Percentiles rank a stretch among this genome's conserved stretches.
phyloP scores from a whole-genome alignment of 208 protist genomes.

The Porcisia hertigi region DNA sequence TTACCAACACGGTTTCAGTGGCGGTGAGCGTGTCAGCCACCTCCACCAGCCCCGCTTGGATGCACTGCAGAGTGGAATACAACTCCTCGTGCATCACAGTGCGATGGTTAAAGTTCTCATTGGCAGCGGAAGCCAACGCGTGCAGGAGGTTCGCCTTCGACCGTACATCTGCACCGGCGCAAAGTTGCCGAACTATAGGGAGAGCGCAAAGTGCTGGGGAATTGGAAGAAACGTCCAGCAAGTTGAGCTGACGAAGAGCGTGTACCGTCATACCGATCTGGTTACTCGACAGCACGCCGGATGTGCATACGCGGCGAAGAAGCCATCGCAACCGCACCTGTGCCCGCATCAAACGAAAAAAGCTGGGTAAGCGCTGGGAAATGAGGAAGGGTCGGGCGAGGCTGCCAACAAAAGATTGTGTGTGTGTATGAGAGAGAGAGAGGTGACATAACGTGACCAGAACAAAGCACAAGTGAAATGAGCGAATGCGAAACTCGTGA shows the following conservation, averaged over 20 bases:
- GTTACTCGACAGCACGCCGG: conserved; percentile 39
- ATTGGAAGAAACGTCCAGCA: conserved; percentile 10
- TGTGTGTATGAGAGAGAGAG: too few relatives aligned
- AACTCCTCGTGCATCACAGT: conserved; percentile 27
- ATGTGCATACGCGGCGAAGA: conserved; percentile 31
- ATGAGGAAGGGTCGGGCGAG: too few relatives aligned
- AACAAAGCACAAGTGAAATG: too few relatives aligned
- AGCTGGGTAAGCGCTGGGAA: too few relatives aligned
- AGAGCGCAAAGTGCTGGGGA: conserved; percentile 12
- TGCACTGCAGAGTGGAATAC: conserved; percentile 19
- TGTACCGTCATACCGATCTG: conserved; percentile 50
- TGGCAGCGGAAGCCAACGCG: conserved; percentile 32
- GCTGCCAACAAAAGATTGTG: too few relatives aligned
- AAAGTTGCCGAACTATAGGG: conserved; percentile 20
- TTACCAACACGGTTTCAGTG: conserved; percentile 49
- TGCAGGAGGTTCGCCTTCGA: conserved; percentile 60
- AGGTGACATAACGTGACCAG: too few relatives aligned
- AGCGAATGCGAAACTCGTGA: too few relatives aligned
- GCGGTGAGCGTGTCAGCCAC: conserved; percentile 40
- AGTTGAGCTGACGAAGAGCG: conserved; percentile 42
- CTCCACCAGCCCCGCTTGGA: conserved; percentile 39
- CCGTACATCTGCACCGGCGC: conserved; percentile 34
- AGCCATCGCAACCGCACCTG: conserved; percentile 21
- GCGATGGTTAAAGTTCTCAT: conserved; percentile 30
- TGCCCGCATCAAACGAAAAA: conserved; percentile 2